Conservation (phyloP, 2,329 filamentous ascomycete genomes). For the Colletotrichum shisoi region DNA sequence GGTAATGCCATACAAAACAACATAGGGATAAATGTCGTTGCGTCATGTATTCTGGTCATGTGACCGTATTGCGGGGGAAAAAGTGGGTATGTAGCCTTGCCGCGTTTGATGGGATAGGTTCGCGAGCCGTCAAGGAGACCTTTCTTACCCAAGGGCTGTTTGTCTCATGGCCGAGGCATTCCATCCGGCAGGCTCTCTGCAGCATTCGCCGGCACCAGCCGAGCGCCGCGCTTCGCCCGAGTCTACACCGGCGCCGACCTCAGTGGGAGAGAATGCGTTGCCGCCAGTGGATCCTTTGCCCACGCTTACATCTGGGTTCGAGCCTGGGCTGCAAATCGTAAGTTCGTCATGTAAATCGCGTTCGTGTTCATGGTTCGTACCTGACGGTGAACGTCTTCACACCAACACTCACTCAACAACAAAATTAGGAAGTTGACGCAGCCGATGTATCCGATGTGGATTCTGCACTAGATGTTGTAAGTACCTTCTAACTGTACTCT, state of each 20-base stretch:
- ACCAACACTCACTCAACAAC: neutral
- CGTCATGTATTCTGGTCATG: too few species aligned
- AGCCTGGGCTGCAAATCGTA: slow-evolving; percentile 20
- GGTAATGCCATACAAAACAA: too few species aligned
- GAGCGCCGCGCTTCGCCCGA: neutral
- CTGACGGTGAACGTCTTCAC: neutral
- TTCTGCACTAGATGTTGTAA: slow-evolving; percentile 28
- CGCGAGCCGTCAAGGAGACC: neutral
- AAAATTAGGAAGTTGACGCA: slow-evolving; percentile 14
- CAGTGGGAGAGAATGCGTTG: neutral
- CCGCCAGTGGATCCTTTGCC: neutral
- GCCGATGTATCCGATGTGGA: slow-evolving; percentile 18
- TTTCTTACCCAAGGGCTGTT: neutral
- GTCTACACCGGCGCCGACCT: neutral
- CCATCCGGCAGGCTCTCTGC: neutral
- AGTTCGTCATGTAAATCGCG: neutral
- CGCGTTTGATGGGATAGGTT: too few species aligned
- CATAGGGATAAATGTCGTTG: too few species aligned
- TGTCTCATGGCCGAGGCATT: neutral
- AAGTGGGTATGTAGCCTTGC: too few species aligned
- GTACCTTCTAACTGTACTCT: neutral
- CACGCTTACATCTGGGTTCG: neutral
- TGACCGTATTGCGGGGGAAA: too few species aligned
- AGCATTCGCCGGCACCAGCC: neutral
- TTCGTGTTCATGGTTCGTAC: neutral